Percentiles rank a stretch among this genome's conserved stretches.
Evolutionary conservation across 371 early-diverging fungal species (phyloP).

Genomic region (Mortierella sp.): DNA sequence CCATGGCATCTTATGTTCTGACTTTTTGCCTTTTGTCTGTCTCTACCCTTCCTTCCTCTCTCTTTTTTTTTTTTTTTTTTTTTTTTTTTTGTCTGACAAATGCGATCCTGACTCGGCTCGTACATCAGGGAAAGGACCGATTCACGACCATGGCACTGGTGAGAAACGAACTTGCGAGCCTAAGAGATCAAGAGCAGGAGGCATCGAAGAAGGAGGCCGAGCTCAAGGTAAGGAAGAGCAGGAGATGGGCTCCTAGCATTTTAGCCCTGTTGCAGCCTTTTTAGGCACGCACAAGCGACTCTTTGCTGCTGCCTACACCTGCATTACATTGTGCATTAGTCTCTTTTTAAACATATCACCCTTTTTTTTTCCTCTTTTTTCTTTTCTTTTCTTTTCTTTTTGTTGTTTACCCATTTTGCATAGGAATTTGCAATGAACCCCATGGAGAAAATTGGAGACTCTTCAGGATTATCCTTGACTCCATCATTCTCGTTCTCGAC

Average conservation of each 20-base stretch:
- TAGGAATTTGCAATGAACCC: too few relatives aligned
- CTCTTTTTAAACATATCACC: too few relatives aligned
- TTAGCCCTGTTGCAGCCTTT: too few relatives aligned
- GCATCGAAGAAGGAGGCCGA: slow-evolving; percentile 29
- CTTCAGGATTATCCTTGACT: too few relatives aligned
- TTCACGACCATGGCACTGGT: slow-evolving; percentile 45
- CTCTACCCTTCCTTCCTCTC: background rate
- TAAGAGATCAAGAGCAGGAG: slow-evolving; percentile 46
- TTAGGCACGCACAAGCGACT: too few relatives aligned
- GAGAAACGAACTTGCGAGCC: slow-evolving; percentile 29
- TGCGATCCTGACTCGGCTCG: slow-evolving; percentile 11
- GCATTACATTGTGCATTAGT: too few relatives aligned
- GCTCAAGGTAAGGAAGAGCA: slow-evolving; percentile 14
- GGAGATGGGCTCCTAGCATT: too few relatives aligned
- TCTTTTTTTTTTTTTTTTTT: slow-evolving; percentile 1
- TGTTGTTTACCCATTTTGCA: too few relatives aligned
- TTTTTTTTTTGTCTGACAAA: background rate
- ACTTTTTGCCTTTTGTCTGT: background rate
- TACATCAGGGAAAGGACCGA: slow-evolving; percentile 25
- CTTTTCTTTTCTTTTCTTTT: background rate
- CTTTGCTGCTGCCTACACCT: too few relatives aligned
- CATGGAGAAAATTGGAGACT: too few relatives aligned
- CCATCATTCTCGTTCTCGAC: too few relatives aligned
- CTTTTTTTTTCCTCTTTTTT: background rate
- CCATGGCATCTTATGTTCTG: too few relatives aligned